Percentiles rank a stretch among this genome's conserved stretches.
These are phyloP conservation scores for Hortaea sp. DNA, from an alignment of 2,329 filamentous ascomycete species.

Conservation along the genomic window DNA sequence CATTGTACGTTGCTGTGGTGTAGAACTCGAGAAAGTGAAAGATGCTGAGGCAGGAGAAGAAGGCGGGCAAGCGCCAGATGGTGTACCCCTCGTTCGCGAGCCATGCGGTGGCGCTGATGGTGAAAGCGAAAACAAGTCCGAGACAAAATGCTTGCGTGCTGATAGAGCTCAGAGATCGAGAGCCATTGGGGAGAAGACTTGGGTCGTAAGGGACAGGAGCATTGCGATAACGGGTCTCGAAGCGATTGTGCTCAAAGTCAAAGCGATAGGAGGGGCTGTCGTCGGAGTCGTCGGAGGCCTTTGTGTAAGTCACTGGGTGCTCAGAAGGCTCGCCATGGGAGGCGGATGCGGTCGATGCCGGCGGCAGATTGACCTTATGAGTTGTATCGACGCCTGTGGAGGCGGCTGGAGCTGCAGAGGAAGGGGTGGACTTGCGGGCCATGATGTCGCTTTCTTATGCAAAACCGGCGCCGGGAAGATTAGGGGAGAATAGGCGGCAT, in stretches of 20 bases:
- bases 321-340: too few species aligned
- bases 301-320: too few species aligned
- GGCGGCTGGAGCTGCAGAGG: slow-evolving; percentile 6
- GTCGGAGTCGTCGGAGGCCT: background rate
- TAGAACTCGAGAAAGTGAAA: slow-evolving; percentile 98
- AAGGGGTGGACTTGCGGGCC: slow-evolving; percentile 17
- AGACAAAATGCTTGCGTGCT: slow-evolving; percentile 36
- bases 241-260: slow-evolving; percentile 6
- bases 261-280: background rate
- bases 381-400: background rate
- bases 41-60: slow-evolving; percentile 56
- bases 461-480: too few species aligned
- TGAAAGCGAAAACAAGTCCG: slow-evolving; percentile 27
- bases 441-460: slow-evolving; percentile 5
- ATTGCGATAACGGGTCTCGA: slow-evolving; percentile 1
- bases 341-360: background rate
- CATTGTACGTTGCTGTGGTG: slow-evolving; percentile 78
- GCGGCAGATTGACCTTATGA: background rate
- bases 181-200: slow-evolving; percentile 31
- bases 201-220: slow-evolving; percentile 16
- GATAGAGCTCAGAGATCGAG: slow-evolving; percentile 38
- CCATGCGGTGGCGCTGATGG: slow-evolving; percentile 19
- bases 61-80: slow-evolving; percentile 51
- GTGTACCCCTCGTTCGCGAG: slow-evolving; percentile 7
- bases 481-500: too few species aligned